Percentiles rank a stretch among this genome's conserved stretches.
phyloP scores from a whole-genome alignment of 2,329 filamentous ascomycete genomes.

The Trichoderma sp. region DNA sequence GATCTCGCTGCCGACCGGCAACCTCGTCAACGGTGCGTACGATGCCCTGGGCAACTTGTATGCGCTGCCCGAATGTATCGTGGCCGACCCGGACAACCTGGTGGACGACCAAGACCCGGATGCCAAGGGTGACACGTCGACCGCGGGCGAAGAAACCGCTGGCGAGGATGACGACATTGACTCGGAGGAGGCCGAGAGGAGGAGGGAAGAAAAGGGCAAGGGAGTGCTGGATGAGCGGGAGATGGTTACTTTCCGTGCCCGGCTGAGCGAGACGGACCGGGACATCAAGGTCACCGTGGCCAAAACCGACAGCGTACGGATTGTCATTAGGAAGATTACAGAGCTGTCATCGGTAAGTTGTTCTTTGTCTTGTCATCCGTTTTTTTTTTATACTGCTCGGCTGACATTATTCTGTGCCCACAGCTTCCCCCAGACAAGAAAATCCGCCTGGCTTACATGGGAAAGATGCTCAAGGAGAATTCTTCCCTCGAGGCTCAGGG shows the following conservation, averaged over 20 bases:
- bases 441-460: conserved; percentile 75
- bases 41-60: conserved; percentile 70
- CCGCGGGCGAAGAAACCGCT: conserved; percentile 35
- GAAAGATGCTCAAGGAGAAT: conserved; percentile 71
- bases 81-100: conserved; percentile 61
- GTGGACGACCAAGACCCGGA: conserved; percentile 37
- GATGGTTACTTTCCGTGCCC: conserved; percentile 55
- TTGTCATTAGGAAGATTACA: conserved; percentile 59
- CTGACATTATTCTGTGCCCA: background rate
- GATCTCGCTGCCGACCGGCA: conserved; percentile 69
- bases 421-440: conserved; percentile 58
- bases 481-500: conserved; percentile 64
- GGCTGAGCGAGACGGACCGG: conserved; percentile 64
- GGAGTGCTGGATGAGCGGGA: conserved; percentile 51
- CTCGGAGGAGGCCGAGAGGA: conserved; percentile 36
- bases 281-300: conserved; percentile 59
- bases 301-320: conserved; percentile 61
- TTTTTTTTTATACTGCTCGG: background rate
- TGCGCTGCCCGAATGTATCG: conserved; percentile 63
- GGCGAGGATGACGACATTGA: conserved; percentile 37
- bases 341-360: conserved; percentile 60
- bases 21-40: conserved; percentile 69
- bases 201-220: conserved; percentile 59
- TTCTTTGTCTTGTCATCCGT: background rate
- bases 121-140: conserved; percentile 35